Base-by-base conservation (phyloP, 1,284 basidiomycete genomes). In the Rhodofomes roseus region DNA sequence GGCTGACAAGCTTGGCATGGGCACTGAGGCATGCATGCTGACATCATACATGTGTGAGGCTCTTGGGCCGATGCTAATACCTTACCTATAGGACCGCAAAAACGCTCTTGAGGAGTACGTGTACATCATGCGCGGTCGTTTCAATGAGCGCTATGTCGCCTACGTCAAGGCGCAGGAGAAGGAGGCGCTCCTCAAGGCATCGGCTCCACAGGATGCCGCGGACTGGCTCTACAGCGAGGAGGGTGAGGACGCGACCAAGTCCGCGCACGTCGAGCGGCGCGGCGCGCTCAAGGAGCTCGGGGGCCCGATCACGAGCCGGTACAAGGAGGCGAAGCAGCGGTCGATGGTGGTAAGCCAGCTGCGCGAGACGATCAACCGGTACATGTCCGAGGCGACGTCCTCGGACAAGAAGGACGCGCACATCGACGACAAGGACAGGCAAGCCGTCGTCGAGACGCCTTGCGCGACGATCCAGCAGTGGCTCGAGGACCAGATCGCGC, bases 71-170 rank as follows among this genome's bases (percentile, higher is more conserved):
- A 54, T 57, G 48, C 62, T n/a, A n/a, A n/a, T n/a, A n/a, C n/a
- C n/a, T n/a, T n/a, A n/a, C n/a, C n/a, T n/a, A 46, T 62, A 94
- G 92, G 92, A 97, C 75, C 88, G 92, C 74, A 98, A 96, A 81
- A 97, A 98, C 73, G 94, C 95, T 16, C 86, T 98, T 25, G 95
- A 98, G 78, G 95, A 97, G 78, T 97, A 96, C 79, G 90, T 97
- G 63, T 97, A 97, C 78, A 94, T 97, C 74, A 93, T 83, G 68
- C 91, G 95, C 56, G 81, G 86, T 75, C 97, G 96, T 79, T 85
- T 98, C 61, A 95, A 97, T 39, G 91, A 90, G 60, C 85, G 90
- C 57, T 96, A 90, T 70, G 86, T 87, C 23, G 58, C 84, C 25
- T 97, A 82, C 75, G 89, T 89, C 54, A 82, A 89, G 69, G 59